Percentiles rank a stretch among this genome's conserved stretches.
Evolutionary conservation across 108 stramenopile genomes (phyloP).

Genomic region (Aurantiochytrium sp.): DNA sequence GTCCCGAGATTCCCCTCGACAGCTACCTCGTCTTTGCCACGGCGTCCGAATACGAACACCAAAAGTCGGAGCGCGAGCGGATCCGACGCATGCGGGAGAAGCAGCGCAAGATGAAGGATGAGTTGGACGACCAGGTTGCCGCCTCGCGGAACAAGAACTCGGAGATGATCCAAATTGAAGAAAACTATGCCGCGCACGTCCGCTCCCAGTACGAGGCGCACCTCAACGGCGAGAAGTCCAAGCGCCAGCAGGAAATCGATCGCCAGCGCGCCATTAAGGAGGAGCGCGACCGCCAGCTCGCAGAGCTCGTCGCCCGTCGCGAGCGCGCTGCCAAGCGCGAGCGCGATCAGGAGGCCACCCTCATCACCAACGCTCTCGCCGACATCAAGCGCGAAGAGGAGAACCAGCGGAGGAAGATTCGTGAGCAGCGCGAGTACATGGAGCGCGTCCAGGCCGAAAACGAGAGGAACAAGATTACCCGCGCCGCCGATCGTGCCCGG

Average conservation of each 20-base stretch:
- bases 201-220: background rate
- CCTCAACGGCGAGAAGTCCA: background rate
- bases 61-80: background rate
- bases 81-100: background rate
- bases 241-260: background rate
- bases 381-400: slow-evolving; percentile 7
- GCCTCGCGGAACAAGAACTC: background rate
- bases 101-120: slow-evolving; percentile 7
- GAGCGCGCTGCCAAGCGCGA: background rate
- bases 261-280: background rate
- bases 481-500: background rate
- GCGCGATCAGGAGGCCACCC: background rate
- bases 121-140: background rate
- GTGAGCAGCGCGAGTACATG: slow-evolving; percentile 9
- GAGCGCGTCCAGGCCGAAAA: background rate
- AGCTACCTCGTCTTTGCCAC: background rate
- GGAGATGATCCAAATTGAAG: background rate
- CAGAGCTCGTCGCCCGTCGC: slow-evolving; percentile 5
- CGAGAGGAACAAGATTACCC: background rate
- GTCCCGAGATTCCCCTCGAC: background rate
- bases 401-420: background rate
- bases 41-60: background rate
- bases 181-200: background rate
- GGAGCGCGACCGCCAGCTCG: background rate
- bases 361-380: background rate